These are phyloP conservation scores for Beauveria scarabaeidicola DNA, from an alignment of 2,329 filamentous ascomycete species.

Conservation along the genomic window DNA sequence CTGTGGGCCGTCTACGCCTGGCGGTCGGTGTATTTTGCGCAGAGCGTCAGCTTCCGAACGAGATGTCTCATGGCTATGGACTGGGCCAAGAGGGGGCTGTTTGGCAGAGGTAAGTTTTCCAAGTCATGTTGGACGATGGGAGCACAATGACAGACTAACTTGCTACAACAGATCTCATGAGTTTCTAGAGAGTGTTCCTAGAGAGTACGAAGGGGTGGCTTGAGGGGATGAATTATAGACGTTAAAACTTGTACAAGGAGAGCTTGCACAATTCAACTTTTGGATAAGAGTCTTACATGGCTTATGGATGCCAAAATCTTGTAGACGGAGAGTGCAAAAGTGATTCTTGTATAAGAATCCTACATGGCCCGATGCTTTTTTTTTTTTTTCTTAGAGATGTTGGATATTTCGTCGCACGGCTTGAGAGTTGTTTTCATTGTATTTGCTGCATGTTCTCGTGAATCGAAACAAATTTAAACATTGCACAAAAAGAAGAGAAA, in stretches of 20 bases:
- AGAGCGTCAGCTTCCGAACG: constrained; percentile 90
- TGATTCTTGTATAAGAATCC: not conserved
- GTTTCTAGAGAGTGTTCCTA: constrained; percentile 23
- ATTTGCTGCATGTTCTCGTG: not conserved
- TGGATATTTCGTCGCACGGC: not conserved
- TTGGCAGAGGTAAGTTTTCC: constrained; percentile 71
- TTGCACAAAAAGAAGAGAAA: not conserved
- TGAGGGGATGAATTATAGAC: no score
- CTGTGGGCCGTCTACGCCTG: constrained; percentile 92
- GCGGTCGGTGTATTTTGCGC: constrained; percentile 93
- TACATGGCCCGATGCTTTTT: not conserved
- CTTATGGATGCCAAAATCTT: no score
- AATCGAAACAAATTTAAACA: not conserved
- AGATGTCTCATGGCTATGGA: constrained; percentile 90
- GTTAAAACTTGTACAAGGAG: no score
- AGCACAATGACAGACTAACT: not conserved
- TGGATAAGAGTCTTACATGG: no score
- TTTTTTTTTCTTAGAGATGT: not conserved
- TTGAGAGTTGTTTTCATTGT: not conserved
- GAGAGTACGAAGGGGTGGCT: not conserved
- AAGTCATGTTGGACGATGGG: not conserved
- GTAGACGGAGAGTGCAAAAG: not conserved
- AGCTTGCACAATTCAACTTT: no score
- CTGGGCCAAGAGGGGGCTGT: constrained; percentile 93
- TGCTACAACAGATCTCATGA: constrained; percentile 25